Base-by-base conservation (phyloP, 1,284 basidiomycete genomes). In the Apiotrichum gracile region DNA sequence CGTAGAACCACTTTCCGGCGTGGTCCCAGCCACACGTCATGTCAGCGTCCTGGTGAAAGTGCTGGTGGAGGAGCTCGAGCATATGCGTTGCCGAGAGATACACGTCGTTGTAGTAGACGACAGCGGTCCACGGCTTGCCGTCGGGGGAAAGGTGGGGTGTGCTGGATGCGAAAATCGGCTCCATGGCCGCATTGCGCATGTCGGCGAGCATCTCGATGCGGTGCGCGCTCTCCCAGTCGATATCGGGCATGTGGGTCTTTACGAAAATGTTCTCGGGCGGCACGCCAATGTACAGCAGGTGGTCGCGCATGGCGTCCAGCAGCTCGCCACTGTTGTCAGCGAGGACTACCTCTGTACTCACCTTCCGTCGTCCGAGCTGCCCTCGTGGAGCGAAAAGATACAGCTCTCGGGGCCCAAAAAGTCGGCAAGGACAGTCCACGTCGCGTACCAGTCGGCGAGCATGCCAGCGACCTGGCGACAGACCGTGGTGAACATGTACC, bases 81-180 rank as follows among this genome's bases (percentile, higher is more conserved):
- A 73, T 66, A 57, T 78, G 77, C 16, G 61, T 54, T 7, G 74
- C 72, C 34, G 70, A 73, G 27, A 73, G 63, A 43, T 75, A 74
- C 14, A 78, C 76, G 56, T 78, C 77, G 63, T 78, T 78, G 66
- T 78, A 66, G 61, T 70, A 78, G 0, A 78, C 55, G 24, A 78
- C 61, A 2, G 65, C 69, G 1, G 65, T 61, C 70, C 69, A 70
- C 12, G 69, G 66, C 26, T 65, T 55, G 12, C 69, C 68, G 49
- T 75, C 72, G 17, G 72, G 74, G 5, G 65, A 51, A 9, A 67
- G 57, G 27, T 63, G 62, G 2, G 52, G 42, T 13, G 68, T 65
- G 14, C 56, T 37, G 16, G 58, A 57, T 35, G 69, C 66, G 59
- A 66, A 75, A 35, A 78, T 62, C 2, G 75, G 74, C 21, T 68